Conservation (phyloP, 1,284 basidiomycete species). For the Ustilago cynodontis region DNA sequence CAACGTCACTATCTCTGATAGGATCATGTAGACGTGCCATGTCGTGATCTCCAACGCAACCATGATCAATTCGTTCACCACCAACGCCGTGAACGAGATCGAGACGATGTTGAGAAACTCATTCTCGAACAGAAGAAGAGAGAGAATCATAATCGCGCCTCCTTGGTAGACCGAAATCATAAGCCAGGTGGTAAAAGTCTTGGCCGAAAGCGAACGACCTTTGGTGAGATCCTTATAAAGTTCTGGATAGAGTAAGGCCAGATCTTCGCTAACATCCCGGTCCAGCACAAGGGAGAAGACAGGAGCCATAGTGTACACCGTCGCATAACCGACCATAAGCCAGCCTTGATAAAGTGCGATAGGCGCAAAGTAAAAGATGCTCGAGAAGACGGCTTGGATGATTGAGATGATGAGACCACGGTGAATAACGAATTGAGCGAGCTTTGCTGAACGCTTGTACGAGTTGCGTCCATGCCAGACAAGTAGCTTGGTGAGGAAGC, state of each 20-base stretch:
- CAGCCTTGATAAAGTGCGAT: constrained; percentile 98
- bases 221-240: constrained; percentile 93
- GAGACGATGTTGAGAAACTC: constrained; percentile 98
- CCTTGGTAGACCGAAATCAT: constrained; percentile 99
- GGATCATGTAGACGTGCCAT: constrained; percentile 97
- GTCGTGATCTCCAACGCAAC: constrained; percentile 97
- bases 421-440: constrained; percentile 98
- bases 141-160: constrained; percentile 98
- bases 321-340: constrained; percentile 98
- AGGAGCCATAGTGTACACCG: constrained; percentile 97
- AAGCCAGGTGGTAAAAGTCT: constrained; percentile 98
- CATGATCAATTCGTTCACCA: constrained; percentile 99
- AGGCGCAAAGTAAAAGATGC: constrained; percentile 98
- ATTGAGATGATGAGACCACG: constrained; percentile 93
- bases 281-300: constrained; percentile 97
- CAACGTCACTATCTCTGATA: constrained; percentile 89
- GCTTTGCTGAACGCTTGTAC: constrained; percentile 95
- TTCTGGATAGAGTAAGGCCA: constrained; percentile 95
- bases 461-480: constrained; percentile 98
- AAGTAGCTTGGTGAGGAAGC: constrained; percentile 90
- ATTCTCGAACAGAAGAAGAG: constrained; percentile 93
- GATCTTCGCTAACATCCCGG: constrained; percentile 92
- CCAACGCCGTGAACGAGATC: constrained; percentile 95
- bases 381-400: constrained; percentile 88
- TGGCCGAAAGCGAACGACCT: constrained; percentile 81